These are phyloP conservation scores for Dittrichia graveolens DNA, from an alignment of 129 eudicot species.

Conservation along the genomic window DNA sequence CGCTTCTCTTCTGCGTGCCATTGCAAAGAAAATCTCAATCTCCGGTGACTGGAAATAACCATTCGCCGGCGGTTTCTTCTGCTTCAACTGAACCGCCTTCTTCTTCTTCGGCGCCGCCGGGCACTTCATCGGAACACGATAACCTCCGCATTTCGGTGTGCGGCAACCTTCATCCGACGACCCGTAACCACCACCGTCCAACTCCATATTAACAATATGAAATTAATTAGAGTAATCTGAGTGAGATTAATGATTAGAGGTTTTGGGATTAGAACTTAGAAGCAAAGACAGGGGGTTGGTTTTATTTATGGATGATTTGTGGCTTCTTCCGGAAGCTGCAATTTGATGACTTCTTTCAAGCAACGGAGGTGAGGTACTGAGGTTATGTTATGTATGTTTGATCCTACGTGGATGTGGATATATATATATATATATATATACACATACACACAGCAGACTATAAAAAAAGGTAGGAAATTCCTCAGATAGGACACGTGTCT, in stretches of 20 bases:
- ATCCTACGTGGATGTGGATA: slow-evolving; percentile 40
- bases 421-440: too few relatives aligned
- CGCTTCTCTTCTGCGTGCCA: slow-evolving; percentile 39
- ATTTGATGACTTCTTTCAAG: slow-evolving; percentile 1
- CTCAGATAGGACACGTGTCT: slow-evolving; percentile 34
- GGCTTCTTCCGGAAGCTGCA: slow-evolving; percentile 54
- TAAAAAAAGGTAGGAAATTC: slow-evolving; percentile 22
- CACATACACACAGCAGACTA: slow-evolving; percentile 18
- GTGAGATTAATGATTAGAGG: too few relatives aligned
- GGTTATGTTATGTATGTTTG: background rate
- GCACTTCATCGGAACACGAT: slow-evolving; percentile 42
- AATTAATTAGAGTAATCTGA: background rate
- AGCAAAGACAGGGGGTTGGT: slow-evolving; percentile 10
- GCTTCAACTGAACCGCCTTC: slow-evolving; percentile 39
- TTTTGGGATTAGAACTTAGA: background rate
- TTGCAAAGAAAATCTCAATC: slow-evolving; percentile 53
- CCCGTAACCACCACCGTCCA: slow-evolving; percentile 35
- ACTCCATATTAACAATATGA: slow-evolving; percentile 34
- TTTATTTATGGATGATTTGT: slow-evolving; percentile 20
- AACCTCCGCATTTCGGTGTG: slow-evolving; percentile 50
- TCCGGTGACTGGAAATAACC: slow-evolving; percentile 68
- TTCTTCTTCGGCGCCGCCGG: slow-evolving; percentile 75
- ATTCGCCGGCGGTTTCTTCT: slow-evolving; percentile 43
- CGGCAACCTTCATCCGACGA: slow-evolving; percentile 51
- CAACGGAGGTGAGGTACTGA: background rate